These are phyloP conservation scores for Thuja plicata DNA, from an alignment of 83 land plant genomes.

Conservation along the genomic window DNA sequence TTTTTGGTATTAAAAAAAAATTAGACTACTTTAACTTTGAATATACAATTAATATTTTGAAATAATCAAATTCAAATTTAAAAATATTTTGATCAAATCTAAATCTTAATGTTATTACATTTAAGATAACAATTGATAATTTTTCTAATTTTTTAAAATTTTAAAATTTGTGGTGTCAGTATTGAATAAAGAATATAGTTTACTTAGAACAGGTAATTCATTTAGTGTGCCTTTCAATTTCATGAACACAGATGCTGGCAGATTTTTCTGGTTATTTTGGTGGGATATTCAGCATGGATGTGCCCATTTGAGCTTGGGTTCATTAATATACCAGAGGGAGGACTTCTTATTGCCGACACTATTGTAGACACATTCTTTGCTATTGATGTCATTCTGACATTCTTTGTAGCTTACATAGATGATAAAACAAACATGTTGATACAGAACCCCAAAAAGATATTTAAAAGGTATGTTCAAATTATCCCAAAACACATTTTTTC, in stretches of 20 bases:
- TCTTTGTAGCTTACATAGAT: conserved; percentile 37
- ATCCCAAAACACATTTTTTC: background rate
- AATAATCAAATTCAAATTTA: too few relatives aligned
- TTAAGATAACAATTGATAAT: background rate
- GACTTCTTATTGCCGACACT: conserved; percentile 25
- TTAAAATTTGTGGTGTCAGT: background rate
- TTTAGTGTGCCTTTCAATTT: background rate
- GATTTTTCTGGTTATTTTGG: conserved; percentile 30
- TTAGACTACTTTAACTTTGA: too few relatives aligned
- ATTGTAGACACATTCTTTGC: conserved; percentile 36
- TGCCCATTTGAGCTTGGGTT: conserved; percentile 43
- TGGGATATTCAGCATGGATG: conserved; percentile 44
- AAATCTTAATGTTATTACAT: too few relatives aligned
- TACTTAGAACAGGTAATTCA: too few relatives aligned
- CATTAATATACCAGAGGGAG: conserved; percentile 13
- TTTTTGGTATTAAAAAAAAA: too few relatives aligned
- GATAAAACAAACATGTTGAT: conserved; percentile 21
- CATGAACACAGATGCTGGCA: conserved; percentile 30
- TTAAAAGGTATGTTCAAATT: conserved; percentile 14
- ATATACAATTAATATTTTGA: too few relatives aligned
- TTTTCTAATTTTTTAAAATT: background rate
- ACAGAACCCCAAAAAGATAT: conserved; percentile 21
- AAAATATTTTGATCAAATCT: too few relatives aligned
- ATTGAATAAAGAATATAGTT: background rate
- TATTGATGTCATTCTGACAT: conserved; percentile 29